Evolutionary conservation across 202 grass and related monocot genomes (phyloP).

Genomic region (Hordeum pubiflorum): DNA sequence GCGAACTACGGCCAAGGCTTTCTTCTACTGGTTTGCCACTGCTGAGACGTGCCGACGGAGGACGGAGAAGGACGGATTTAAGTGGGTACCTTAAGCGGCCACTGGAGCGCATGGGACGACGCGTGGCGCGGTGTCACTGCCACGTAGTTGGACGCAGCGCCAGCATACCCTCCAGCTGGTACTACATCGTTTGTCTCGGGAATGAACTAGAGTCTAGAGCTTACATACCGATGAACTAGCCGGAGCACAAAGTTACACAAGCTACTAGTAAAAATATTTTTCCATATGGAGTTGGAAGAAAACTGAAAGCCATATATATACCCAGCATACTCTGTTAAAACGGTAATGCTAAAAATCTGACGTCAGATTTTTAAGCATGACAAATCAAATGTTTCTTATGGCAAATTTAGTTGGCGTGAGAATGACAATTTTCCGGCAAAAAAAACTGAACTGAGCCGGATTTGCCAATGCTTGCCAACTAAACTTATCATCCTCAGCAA

Average conservation of each 20-base stretch:
- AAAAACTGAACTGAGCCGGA: too few relatives aligned
- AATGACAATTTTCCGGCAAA: too few relatives aligned
- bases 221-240: background rate
- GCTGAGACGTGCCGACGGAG: background rate
- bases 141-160: background rate
- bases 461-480: too few relatives aligned
- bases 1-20: background rate
- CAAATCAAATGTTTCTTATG: too few relatives aligned
- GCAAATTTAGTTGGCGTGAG: too few relatives aligned
- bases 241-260: background rate
- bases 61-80: background rate
- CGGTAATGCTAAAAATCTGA: too few relatives aligned
- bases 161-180: background rate
- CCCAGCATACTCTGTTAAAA: background rate
- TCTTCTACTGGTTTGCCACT: background rate
- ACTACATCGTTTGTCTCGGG: background rate
- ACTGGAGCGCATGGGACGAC: background rate
- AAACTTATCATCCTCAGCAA: too few relatives aligned
- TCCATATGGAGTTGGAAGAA: background rate
- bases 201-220: background rate
- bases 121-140: conserved; percentile 11
- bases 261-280: background rate
- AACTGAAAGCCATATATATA: background rate
- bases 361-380: too few relatives aligned
- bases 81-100: conserved; percentile 25